phyloP scores from a whole-genome alignment of 2,329 filamentous ascomycete genomes.

The Aspergillus flavus region DNA sequence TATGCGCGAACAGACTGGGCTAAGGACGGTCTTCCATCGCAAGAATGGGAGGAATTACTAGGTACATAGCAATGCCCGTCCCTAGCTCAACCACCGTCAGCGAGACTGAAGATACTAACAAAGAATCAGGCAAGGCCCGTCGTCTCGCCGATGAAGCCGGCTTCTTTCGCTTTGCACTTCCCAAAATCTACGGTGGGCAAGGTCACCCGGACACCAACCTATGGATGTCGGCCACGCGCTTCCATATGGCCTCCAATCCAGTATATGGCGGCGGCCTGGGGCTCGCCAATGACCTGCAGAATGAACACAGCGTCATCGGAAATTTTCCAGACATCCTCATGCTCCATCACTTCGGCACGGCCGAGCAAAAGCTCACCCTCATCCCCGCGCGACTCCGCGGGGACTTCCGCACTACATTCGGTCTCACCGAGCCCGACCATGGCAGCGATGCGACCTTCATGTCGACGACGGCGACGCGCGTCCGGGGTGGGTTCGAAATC shows the following conservation, averaged over 20 bases:
- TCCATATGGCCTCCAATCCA: background rate
- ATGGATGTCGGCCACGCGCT: background rate
- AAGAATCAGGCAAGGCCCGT: background rate
- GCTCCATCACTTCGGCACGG: background rate
- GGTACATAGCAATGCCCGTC: background rate
- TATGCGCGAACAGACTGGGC: background rate
- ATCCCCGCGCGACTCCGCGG: background rate
- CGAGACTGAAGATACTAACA: background rate
- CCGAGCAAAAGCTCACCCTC: background rate
- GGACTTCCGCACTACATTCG: background rate
- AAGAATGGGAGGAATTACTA: background rate
- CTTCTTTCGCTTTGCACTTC: background rate
- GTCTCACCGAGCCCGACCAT: background rate
- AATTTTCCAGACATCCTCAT: background rate
- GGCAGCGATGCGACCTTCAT: background rate
- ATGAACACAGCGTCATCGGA: background rate
- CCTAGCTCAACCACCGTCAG: background rate
- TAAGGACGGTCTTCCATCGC: background rate
- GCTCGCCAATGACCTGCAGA: background rate
- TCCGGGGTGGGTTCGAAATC: slow-evolving; percentile 35
- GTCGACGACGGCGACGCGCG: background rate
- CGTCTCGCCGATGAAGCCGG: background rate
- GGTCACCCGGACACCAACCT: background rate
- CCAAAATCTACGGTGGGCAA: background rate
- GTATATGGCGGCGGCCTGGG: background rate